Evolutionary conservation across 176 grass and related monocot species (phyloP).

Genomic region (Oryza nivara): DNA sequence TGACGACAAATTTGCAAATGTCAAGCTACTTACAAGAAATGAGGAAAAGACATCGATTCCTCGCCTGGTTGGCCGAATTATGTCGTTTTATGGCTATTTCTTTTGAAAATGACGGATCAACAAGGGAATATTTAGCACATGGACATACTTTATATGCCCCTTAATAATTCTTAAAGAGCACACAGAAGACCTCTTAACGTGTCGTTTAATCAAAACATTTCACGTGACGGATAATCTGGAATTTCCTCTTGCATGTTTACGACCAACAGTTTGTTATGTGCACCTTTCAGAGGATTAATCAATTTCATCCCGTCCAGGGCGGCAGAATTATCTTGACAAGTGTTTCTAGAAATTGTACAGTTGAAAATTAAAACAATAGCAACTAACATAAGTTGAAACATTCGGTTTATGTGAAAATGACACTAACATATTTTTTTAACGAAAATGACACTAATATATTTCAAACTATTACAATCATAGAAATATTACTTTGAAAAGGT

Average conservation of each 20-base stretch:
- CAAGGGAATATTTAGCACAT: background rate
- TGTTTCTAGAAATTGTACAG: background rate
- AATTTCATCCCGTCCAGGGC: background rate
- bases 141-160: background rate
- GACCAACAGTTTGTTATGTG: background rate
- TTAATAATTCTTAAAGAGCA: background rate
- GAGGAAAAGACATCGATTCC: background rate
- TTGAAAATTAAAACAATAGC: background rate
- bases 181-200: background rate
- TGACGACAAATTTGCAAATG: background rate
- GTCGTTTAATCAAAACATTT: constrained; percentile 8
- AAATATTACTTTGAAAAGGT: background rate
- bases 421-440: background rate
- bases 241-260: background rate
- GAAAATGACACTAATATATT: background rate
- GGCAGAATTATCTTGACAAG: background rate
- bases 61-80: background rate
- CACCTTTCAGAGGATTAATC: background rate
- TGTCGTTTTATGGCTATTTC: background rate
- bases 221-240: background rate
- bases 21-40: background rate
- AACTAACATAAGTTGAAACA: background rate
- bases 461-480: no score
- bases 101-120: background rate
- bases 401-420: background rate